phyloP scores from a whole-genome alignment of 164 flowering plant genomes.

The Taxillus chinensis region DNA sequence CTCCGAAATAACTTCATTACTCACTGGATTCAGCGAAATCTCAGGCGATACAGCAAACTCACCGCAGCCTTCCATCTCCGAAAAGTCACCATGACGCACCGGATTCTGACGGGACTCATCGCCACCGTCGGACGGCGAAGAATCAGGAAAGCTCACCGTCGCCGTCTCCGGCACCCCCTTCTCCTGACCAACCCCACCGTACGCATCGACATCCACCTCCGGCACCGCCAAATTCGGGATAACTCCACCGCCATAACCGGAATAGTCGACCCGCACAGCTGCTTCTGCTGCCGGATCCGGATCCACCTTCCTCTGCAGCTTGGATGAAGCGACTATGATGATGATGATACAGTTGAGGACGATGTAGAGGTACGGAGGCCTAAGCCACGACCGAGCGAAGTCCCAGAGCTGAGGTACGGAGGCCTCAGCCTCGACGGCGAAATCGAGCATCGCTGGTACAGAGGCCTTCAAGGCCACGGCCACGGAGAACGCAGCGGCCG shows the following conservation, averaged over 20 bases:
- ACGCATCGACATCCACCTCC: too few species aligned
- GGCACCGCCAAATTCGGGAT: too few species aligned
- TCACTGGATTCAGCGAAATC: too few species aligned
- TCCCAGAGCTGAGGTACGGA: constrained; percentile 36
- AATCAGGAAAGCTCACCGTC: too few species aligned
- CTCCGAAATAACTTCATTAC: too few species aligned
- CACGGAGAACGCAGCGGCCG: constrained; percentile 28
- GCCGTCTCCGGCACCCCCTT: too few species aligned
- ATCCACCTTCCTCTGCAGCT: constrained; percentile 27
- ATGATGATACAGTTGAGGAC: constrained; percentile 73
- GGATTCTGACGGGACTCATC: too few species aligned
- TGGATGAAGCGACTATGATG: constrained; percentile 72
- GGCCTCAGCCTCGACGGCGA: constrained; percentile 16
- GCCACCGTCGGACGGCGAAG: too few species aligned
- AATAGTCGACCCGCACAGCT: background rate
- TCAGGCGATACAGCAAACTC: too few species aligned
- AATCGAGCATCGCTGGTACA: constrained; percentile 24
- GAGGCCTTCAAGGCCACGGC: constrained; percentile 30
- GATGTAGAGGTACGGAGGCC: constrained; percentile 76
- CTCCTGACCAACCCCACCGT: too few species aligned
- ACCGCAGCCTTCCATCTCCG: constrained; percentile 10
- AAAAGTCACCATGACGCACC: background rate
- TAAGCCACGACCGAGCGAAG: constrained; percentile 36
- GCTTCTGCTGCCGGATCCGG: background rate
- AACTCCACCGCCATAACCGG: background rate